phyloP scores from a whole-genome alignment of 139 green algal species.

The Chlorella sp. region DNA sequence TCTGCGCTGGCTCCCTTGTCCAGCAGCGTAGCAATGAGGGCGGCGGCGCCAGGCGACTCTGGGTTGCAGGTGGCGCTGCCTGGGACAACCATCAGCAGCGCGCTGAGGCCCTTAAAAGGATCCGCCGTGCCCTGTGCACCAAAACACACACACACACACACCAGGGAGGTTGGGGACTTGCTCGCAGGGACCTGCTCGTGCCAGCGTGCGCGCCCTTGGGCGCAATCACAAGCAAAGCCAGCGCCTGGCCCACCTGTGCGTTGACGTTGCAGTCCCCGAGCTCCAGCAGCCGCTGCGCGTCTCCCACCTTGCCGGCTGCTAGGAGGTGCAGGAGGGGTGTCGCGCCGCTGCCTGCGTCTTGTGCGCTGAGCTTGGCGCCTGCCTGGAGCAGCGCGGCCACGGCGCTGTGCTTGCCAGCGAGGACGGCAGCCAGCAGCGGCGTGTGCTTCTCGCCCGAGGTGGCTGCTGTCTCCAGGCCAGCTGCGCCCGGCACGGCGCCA shows the following conservation, averaged over 20 bases:
- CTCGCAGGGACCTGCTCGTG: background rate
- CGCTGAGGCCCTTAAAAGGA: background rate
- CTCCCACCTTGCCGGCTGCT: background rate
- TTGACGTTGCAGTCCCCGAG: conserved; percentile 1
- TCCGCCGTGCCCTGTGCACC: background rate
- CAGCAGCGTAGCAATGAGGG: background rate
- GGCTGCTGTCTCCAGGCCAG: background rate
- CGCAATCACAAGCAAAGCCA: too few relatives aligned
- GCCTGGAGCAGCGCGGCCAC: background rate
- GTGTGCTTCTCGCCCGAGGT: background rate
- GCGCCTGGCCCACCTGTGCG: background rate
- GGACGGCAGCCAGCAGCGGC: background rate
- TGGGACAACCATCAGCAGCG: background rate
- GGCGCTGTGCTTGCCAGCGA: background rate
- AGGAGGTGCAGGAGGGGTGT: conserved; percentile 1
- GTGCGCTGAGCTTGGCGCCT: background rate
- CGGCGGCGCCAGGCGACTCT: background rate
- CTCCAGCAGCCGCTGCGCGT: background rate
- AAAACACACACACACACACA: background rate
- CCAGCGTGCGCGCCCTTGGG: too few relatives aligned
- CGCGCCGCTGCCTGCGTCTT: background rate
- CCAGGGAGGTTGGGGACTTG: background rate
- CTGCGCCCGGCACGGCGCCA: background rate
- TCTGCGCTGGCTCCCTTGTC: background rate
- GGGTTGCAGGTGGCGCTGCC: background rate